Conservation (phyloP, 352 stramenopile genomes). For the Phytopythium cucurbitacearum region DNA sequence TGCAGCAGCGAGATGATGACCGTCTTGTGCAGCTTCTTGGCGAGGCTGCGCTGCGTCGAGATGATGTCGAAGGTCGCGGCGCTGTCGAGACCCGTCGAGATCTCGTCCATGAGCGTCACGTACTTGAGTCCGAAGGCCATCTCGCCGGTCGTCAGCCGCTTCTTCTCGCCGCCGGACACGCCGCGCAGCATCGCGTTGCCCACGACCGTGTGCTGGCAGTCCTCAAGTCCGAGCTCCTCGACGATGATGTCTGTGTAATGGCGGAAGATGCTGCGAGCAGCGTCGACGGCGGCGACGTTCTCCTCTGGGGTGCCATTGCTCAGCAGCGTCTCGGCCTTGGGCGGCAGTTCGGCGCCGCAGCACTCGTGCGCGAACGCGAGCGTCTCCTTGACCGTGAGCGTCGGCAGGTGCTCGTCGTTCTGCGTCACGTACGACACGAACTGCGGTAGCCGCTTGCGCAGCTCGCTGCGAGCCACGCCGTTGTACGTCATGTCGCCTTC, state of each 20-base stretch:
- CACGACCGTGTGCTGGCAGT: conserved; percentile 59
- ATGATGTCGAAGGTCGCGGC: conserved; percentile 63
- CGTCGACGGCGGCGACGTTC: conserved; percentile 33
- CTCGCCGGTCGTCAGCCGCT: conserved; percentile 61
- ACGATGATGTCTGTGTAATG: conserved; percentile 57
- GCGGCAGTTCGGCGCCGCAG: conserved; percentile 33
- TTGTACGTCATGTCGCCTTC: conserved; percentile 54
- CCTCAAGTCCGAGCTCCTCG: conserved; percentile 39
- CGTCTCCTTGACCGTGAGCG: conserved; percentile 49
- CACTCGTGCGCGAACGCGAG: conserved; percentile 53
- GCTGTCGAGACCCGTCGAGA: conserved; percentile 60
- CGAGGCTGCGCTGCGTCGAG: conserved; percentile 30
- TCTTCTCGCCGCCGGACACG: conserved; percentile 60
- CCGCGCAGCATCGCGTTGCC: conserved; percentile 50
- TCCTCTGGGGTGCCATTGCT: conserved; percentile 34
- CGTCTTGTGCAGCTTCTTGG: conserved; percentile 42
- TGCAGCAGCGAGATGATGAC: conserved; percentile 83
- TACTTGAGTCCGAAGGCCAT: conserved; percentile 74
- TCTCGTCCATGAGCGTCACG: conserved; percentile 82
- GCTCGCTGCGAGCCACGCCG: conserved; percentile 18
- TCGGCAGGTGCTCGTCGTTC: conserved; percentile 42
- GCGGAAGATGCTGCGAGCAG: conserved; percentile 26
- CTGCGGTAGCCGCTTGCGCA: conserved; percentile 39
- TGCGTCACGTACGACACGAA: conserved; percentile 51
- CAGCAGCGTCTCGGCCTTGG: conserved; percentile 24